Evolutionary conservation across 1,284 basidiomycete genomes (phyloP), one percentile per base, ranked within the genome.

Genomic region (Lignosus rhinocerotis): DNA sequence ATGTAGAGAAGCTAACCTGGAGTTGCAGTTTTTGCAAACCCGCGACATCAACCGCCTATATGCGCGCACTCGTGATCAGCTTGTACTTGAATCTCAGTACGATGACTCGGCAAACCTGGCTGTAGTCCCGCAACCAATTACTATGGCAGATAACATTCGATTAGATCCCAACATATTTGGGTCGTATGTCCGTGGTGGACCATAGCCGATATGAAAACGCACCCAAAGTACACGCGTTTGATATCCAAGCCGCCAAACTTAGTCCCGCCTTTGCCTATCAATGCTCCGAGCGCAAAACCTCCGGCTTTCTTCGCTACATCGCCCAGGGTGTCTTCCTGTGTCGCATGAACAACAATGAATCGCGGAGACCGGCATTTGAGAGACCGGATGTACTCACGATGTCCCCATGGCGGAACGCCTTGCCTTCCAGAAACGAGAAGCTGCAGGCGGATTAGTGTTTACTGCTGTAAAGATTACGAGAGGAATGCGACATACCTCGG

Each of bases 61-160:
- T 32, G n/a, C 61, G 45, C 45, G 50, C 57, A 48, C 30, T 19
- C n/a, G n/a, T 41, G 31, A 53, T 38, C 12, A 53, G 52, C 12
- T 46, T 50, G 34, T 31, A 38, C 25, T 11, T 11, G 31, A 43
- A n/a, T 11, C 25, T 17, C 6, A 33, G 3, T 30, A 21, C 41
- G 21, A n/a, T 34, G 10, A 16, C 19, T 34, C 30, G 19, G 66
- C 74, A 31, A 64, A 83, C 84, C 75, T 89, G 86, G 69, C 86
- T 87, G 70, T 93, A 94, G 75, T 94, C 92, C 50, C 93, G 79
- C 41, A 94, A 80, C 92, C 87, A 89, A 66, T 90, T 89, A 6
- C 87, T 88, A 59, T 4, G 44, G 33, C 51, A 32, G 51, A 19
- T 11, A 14, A 14, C 31, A 19, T 14, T 21, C 10, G 47, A 49